Conservation (phyloP, 116 monocot species). For the Papilionanthe hybrid region DNA sequence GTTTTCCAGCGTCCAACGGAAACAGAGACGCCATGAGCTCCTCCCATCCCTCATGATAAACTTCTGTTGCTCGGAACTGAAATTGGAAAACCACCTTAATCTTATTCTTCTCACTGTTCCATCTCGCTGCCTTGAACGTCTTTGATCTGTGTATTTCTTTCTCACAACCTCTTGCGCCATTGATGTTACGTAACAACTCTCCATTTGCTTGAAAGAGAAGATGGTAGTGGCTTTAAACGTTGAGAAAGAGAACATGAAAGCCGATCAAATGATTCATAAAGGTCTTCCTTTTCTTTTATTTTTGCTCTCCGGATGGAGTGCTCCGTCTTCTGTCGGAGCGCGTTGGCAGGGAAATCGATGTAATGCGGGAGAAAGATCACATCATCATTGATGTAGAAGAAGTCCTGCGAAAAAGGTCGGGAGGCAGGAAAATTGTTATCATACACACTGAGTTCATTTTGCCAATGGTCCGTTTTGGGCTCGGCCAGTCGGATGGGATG, state of each 20-base stretch:
- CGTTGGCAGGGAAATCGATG: too few relatives aligned
- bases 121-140: conserved; percentile 78
- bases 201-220: neutral
- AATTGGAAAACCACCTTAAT: conserved; percentile 83
- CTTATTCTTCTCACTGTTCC: conserved; percentile 88
- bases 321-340: neutral
- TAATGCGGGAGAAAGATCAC: too few relatives aligned
- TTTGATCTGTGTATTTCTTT: conserved; percentile 4
- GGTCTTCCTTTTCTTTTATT: neutral
- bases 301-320: neutral
- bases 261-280: too few relatives aligned
- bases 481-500: too few relatives aligned
- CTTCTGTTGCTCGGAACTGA: conserved; percentile 74
- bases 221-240: neutral
- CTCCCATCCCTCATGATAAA: conserved; percentile 60
- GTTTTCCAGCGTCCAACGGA: conserved; percentile 54
- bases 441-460: too few relatives aligned
- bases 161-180: neutral
- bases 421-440: too few relatives aligned
- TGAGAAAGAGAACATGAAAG: conserved; percentile 5
- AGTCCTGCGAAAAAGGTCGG: too few relatives aligned
- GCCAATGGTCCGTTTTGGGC: too few relatives aligned
- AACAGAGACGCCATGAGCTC: conserved; percentile 55
- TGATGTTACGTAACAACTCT: neutral
- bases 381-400: too few relatives aligned